Percentiles rank a stretch among this genome's conserved stretches.
Conservation (phyloP, 345 rosid genomes). For the Moricandia moricandioides region DNA sequence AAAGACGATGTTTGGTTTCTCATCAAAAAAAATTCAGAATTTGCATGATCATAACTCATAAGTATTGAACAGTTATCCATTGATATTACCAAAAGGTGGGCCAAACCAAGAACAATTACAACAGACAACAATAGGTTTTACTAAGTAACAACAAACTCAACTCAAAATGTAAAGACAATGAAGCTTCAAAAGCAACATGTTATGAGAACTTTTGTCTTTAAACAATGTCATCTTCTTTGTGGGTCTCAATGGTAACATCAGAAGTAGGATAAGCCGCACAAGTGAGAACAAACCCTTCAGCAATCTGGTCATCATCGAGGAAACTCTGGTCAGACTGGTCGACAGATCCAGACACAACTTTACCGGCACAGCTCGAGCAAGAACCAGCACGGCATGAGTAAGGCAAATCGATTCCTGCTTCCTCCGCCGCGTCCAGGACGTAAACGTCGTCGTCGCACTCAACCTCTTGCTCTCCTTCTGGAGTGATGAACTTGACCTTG, state of each 20-base stretch:
- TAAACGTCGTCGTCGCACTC: slow-evolving; percentile 58
- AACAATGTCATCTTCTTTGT: slow-evolving; percentile 75
- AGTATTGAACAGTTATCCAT: slow-evolving; percentile 21
- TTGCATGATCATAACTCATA: neutral
- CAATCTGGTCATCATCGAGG: slow-evolving; percentile 82
- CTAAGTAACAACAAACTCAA: slow-evolving; percentile 29
- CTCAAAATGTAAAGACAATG: slow-evolving; percentile 17
- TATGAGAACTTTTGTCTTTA: slow-evolving; percentile 4
- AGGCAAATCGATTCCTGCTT: slow-evolving; percentile 70
- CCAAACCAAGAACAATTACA: slow-evolving; percentile 17
- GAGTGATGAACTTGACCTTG: slow-evolving; percentile 82
- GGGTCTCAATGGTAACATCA: slow-evolving; percentile 69
- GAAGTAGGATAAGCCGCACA: slow-evolving; percentile 67
- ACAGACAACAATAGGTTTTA: slow-evolving; percentile 15
- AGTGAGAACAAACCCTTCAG: slow-evolving; percentile 69
- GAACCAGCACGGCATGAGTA: slow-evolving; percentile 98
- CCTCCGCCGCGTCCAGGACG: slow-evolving; percentile 75
- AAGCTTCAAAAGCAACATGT: neutral
- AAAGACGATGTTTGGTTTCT: neutral
- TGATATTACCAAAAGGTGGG: slow-evolving; percentile 16
- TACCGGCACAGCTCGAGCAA: slow-evolving; percentile 88
- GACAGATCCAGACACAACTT: slow-evolving; percentile 45
- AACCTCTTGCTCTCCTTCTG: slow-evolving; percentile 53
- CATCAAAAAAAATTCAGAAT: neutral
- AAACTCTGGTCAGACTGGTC: slow-evolving; percentile 83